These are phyloP conservation scores for Metroxylon sagu DNA, from an alignment of 176 grass and related monocot genomes.

Conservation along the genomic window DNA sequence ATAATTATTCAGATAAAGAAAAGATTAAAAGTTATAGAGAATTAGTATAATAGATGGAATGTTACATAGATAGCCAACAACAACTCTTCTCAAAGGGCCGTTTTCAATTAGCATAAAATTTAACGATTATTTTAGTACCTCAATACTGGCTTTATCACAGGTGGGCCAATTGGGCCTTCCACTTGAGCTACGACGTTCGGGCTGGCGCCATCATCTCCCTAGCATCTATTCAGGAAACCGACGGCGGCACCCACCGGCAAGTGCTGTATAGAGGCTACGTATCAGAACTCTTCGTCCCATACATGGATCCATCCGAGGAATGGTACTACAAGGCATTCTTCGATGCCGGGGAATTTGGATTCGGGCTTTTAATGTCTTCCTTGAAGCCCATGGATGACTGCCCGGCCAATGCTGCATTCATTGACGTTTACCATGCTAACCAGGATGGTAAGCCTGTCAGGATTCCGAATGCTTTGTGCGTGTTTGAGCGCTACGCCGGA, in stretches of 20 bases:
- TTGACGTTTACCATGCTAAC: slow-evolving; percentile 44
- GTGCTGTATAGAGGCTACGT: slow-evolving; percentile 70
- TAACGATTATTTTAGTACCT: too few relatives aligned
- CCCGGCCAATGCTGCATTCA: slow-evolving; percentile 40
- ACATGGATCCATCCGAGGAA: slow-evolving; percentile 76
- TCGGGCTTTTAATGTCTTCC: slow-evolving; percentile 39
- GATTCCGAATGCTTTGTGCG: slow-evolving; percentile 43
- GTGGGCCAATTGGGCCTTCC: slow-evolving; percentile 76
- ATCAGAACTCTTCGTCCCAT: slow-evolving; percentile 72
- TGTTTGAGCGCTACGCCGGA: slow-evolving; percentile 63
- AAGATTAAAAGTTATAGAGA: too few relatives aligned
- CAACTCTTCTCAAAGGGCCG: too few relatives aligned
- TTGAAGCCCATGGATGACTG: slow-evolving; percentile 52
- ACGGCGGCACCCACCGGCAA: slow-evolving; percentile 22
- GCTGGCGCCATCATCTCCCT: slow-evolving; percentile 61
- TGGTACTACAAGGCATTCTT: slow-evolving; percentile 84
- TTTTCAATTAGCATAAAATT: too few relatives aligned
- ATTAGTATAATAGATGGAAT: too few relatives aligned
- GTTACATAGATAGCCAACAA: too few relatives aligned
- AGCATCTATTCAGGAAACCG: slow-evolving; percentile 44
- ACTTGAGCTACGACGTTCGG: slow-evolving; percentile 62
- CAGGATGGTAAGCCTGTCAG: slow-evolving; percentile 39
- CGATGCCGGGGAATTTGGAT: slow-evolving; percentile 62
- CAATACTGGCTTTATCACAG: slow-evolving; percentile 22
- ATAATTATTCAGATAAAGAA: too few relatives aligned